Evolutionary conservation across 169 alveolate species (phyloP), one percentile per base, ranked within the genome.

Genomic region (Neospora caninum): DNA sequence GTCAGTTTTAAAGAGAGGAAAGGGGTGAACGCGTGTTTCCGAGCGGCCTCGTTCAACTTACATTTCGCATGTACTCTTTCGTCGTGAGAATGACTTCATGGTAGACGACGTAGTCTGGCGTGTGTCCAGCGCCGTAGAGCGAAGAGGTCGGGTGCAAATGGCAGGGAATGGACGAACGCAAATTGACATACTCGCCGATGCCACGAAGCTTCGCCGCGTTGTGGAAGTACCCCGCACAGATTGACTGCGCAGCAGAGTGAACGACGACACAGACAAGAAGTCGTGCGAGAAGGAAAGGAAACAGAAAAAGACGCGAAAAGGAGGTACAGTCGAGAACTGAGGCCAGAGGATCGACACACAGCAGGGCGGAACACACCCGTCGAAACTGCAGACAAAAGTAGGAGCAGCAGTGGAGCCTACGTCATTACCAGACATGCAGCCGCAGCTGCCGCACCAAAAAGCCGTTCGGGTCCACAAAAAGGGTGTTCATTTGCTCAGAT

Each of bases 81-180:
- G 99, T 97, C 36, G 99, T 99, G 97, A 99, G 98, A 53, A 99
- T 99, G 80, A 99, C 98, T 96, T 99, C 99, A 97, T 99, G 99
- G 97, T 99, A 99, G 54, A 99, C 99, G 67, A 99, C 99, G 97
- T 99, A 99, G 94, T 99, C 99, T 20, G 99, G 99, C 38, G 99
- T 98, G 95, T 98, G 98, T 38, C 99, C 99, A 91, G 99, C 97
- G 73, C 99, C 98, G 96, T 98, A 99, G 89, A 99, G 98, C 18
- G 99, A 99, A 92, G 99, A 98, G 27, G 99, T 98, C 39, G 99
- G 99, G 96, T 99, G 99, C 41, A 99, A 96, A 91, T 98, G 98
- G 89, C 99, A 99, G 54, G 99, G 99, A 42, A 99, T 99, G 78
- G 99, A 99, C 31, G 99, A 98, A 96, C 99, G 96, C 88, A 99